Base-by-base conservation (phyloP, 1,284 basidiomycete species). In the Puccinia hordei region DNA sequence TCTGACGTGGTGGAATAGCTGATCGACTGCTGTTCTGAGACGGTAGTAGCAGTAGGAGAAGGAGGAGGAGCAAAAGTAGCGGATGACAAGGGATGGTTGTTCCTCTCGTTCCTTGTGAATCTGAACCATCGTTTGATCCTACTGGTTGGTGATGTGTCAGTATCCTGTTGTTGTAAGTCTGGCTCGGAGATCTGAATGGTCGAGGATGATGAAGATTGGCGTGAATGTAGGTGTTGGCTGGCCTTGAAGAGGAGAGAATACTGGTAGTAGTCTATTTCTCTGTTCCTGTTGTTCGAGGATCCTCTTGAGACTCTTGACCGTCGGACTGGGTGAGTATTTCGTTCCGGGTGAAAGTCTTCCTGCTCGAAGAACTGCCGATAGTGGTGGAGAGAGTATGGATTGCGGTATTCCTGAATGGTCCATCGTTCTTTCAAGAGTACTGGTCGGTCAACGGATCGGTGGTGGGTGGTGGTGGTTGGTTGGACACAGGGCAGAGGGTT, bases 111-210 rank as follows among this genome's bases (percentile, higher is more conserved):
- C 59, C 33, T 5, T 1, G 33, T 33, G 33, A 63, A 33, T 2
- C 33, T 38, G 59, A 63, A 63, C 59, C 59, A 63, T 17, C 22
- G 59, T n/a, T 38, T 63, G 33, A 63, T 63, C 59, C 33, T 63
- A 27, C 30, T 33, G 17, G 59, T 17, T 9, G 59, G 13, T 10
- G 33, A 3, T 17, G 15, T 35, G 33, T 22, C 22, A 17, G 15
- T 49, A 17, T 5, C 33, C 33, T 2, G 33, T 15, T 19, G 33
- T 33, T 63, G 17, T 38, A 15, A 33, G 12, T 33, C 9, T 27
- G 57, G 27, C 24, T 27, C 27, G n/a, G 24, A 13, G 24, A 55
- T n/a, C 22, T n/a, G 53, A 22, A 55, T 55, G 24, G 27, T 17
- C 9, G 46, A 33, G 12, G 57, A 59, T 12, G 13, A 0, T 3